Conservation (phyloP, 2,329 filamentous ascomycete species). For the Verticillium klebahnii region DNA sequence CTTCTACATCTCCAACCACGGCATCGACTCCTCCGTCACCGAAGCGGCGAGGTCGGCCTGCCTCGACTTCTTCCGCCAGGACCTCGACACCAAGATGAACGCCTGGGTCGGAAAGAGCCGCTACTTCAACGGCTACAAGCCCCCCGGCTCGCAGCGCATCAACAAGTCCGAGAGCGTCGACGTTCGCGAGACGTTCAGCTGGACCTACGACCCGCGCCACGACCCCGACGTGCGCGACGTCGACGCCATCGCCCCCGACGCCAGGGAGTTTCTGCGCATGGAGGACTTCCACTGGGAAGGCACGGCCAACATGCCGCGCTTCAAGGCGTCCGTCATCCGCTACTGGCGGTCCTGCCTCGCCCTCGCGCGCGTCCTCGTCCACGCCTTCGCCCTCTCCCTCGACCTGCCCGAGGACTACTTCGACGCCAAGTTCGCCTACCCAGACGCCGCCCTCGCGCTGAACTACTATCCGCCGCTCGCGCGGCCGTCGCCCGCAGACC, state of each 20-base stretch:
- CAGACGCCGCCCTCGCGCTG: slow-evolving; percentile 37
- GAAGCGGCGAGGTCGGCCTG: slow-evolving; percentile 25
- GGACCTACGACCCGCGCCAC: slow-evolving; percentile 46
- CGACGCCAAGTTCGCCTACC: slow-evolving; percentile 47
- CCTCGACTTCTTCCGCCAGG: slow-evolving; percentile 44
- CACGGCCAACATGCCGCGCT: slow-evolving; percentile 40
- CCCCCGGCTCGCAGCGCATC: slow-evolving; percentile 35
- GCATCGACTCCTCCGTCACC: slow-evolving; percentile 28
- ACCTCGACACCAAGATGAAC: slow-evolving; percentile 34
- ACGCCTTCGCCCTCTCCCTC: slow-evolving; percentile 50
- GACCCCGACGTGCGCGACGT: slow-evolving; percentile 41
- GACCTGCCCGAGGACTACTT: slow-evolving; percentile 50
- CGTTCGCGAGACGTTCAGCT: slow-evolving; percentile 45
- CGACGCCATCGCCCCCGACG: slow-evolving; percentile 35
- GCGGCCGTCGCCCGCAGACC: background rate
- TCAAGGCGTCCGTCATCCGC: slow-evolving; percentile 38
- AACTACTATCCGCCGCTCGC: slow-evolving; percentile 32
- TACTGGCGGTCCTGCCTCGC: slow-evolving; percentile 45
- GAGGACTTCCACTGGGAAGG: slow-evolving; percentile 50
- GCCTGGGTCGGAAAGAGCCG: slow-evolving; percentile 29
- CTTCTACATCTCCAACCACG: slow-evolving; percentile 51
- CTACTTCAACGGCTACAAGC: slow-evolving; percentile 44
- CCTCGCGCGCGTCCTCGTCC: slow-evolving; percentile 45
- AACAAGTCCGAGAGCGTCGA: slow-evolving; percentile 46
- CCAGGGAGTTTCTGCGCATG: slow-evolving; percentile 33